phyloP scores from a whole-genome alignment of 75 land plant genomes.

The Sequoia sempervirens region DNA sequence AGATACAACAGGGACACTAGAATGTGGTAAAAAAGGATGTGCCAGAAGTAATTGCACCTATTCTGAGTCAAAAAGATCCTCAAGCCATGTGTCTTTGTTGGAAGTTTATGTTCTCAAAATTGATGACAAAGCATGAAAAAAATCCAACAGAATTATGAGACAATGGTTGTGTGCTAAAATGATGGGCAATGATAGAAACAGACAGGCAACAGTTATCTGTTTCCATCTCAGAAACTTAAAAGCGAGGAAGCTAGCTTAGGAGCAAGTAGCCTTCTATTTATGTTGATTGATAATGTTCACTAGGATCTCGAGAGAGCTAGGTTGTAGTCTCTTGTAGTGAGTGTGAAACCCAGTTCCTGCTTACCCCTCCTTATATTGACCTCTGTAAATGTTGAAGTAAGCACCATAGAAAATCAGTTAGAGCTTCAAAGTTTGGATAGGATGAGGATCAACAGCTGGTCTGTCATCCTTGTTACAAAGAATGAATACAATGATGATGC shows the following conservation, averaged over 20 bases:
- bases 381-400: slow-evolving; percentile 14
- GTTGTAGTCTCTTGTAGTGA: slow-evolving; percentile 45
- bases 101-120: slow-evolving; percentile 56
- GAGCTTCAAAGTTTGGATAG: slow-evolving; percentile 51
- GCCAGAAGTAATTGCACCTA: slow-evolving; percentile 42
- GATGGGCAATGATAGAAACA: slow-evolving; percentile 20
- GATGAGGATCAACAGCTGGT: slow-evolving; percentile 40
- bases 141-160: slow-evolving; percentile 19
- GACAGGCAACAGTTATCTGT: slow-evolving; percentile 20
- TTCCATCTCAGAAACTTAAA: slow-evolving; percentile 22
- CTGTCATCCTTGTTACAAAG: slow-evolving; percentile 30
- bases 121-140: slow-evolving; percentile 10
- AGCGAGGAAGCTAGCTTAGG: slow-evolving; percentile 28
- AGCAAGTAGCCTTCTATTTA: slow-evolving; percentile 61
- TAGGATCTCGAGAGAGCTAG: slow-evolving; percentile 48
- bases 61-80: slow-evolving; percentile 44
- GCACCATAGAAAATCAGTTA: slow-evolving; percentile 24
- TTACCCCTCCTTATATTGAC: slow-evolving; percentile 69
- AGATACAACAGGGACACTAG: slow-evolving; percentile 36
- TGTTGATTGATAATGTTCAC: slow-evolving; percentile 47
- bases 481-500: neutral
- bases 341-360: slow-evolving; percentile 45
- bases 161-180: slow-evolving; percentile 75
- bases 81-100: slow-evolving; percentile 62
- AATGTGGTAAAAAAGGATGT: slow-evolving; percentile 70